Percentiles rank a stretch among this genome's conserved stretches.
Evolutionary conservation across 176 grass and related monocot genomes (phyloP).

Genomic region (Triticum timopheevii): DNA sequence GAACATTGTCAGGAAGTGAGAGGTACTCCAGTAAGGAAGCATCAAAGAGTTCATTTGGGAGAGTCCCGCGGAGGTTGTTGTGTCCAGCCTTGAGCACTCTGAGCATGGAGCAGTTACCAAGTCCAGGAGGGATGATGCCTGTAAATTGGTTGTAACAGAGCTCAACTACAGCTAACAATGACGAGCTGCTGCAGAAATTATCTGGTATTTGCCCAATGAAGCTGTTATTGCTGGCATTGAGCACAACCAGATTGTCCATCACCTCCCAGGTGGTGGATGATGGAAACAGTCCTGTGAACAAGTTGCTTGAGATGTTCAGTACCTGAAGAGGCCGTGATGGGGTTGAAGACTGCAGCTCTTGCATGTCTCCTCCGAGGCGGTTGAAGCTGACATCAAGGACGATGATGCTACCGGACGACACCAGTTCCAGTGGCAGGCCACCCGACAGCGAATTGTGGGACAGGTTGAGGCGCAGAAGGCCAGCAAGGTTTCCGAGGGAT

Average conservation of each 20-base stretch:
- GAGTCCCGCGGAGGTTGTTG: conserved; percentile 26
- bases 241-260: neutral
- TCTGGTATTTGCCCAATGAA: conserved; percentile 9
- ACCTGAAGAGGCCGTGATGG: neutral
- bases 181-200: neutral
- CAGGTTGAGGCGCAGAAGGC: conserved; percentile 18
- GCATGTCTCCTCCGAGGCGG: neutral
- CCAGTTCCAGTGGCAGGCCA: neutral
- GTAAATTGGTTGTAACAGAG: conserved; percentile 22
- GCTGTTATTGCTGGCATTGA: conserved; percentile 39
- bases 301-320: conserved; percentile 31
- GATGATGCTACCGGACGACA: neutral
- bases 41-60: conserved; percentile 38
- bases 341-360: neutral
- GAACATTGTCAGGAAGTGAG: conserved; percentile 10
- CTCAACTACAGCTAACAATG: neutral
- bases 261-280: neutral
- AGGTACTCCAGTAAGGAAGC: conserved; percentile 7
- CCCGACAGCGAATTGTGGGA: conserved; percentile 21
- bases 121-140: neutral
- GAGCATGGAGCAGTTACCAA: conserved; percentile 27
- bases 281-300: conserved; percentile 6
- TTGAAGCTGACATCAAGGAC: conserved; percentile 32
- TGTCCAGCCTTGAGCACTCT: conserved; percentile 21
- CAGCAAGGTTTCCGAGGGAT: neutral